Evolutionary conservation across 192 early-diverging fungal genomes (phyloP).

Genomic region (Lunasporangiospora selenospora): DNA sequence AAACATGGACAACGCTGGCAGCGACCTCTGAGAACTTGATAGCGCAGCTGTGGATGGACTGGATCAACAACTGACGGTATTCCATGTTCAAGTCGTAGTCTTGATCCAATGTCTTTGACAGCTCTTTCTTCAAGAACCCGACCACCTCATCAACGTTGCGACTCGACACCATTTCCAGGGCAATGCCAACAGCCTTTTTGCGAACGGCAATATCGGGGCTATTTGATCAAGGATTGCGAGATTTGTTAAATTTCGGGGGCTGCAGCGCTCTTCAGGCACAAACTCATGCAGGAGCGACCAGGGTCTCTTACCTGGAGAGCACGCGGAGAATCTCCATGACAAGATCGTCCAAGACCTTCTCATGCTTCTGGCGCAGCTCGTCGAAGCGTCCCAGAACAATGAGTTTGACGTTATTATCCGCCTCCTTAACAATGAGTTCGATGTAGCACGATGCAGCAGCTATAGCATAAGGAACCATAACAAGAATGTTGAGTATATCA

Average conservation of each 20-base stretch:
- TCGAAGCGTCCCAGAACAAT: constrained; percentile 93
- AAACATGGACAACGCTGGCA: constrained; percentile 92
- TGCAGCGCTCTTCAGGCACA: not conserved
- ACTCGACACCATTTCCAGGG: constrained; percentile 89
- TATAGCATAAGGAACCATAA: no score
- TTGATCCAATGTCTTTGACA: constrained; percentile 90
- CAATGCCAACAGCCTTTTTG: constrained; percentile 84
- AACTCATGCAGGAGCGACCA: not conserved
- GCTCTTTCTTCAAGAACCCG: constrained; percentile 93
- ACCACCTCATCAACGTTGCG: constrained; percentile 96
- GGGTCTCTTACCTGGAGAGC: constrained; percentile 62
- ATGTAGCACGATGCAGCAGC: constrained; percentile 93
- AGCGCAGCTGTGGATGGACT: constrained; percentile 95
- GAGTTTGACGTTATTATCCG: constrained; percentile 98
- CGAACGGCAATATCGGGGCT: constrained; percentile 97
- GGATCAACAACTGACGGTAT: constrained; percentile 95
- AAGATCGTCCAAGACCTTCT: constrained; percentile 86
- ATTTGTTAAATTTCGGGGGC: not conserved
- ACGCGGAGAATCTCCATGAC: constrained; percentile 98
- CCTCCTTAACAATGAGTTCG: constrained; percentile 87
- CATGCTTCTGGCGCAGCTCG: constrained; percentile 90
- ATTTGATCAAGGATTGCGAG: not conserved
- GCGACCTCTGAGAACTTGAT: constrained; percentile 97
- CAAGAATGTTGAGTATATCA: no score
- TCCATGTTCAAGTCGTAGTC: constrained; percentile 91